Evolutionary conservation across 73 alveolate genomes (phyloP).

Genomic region (Stentor roeselii): DNA sequence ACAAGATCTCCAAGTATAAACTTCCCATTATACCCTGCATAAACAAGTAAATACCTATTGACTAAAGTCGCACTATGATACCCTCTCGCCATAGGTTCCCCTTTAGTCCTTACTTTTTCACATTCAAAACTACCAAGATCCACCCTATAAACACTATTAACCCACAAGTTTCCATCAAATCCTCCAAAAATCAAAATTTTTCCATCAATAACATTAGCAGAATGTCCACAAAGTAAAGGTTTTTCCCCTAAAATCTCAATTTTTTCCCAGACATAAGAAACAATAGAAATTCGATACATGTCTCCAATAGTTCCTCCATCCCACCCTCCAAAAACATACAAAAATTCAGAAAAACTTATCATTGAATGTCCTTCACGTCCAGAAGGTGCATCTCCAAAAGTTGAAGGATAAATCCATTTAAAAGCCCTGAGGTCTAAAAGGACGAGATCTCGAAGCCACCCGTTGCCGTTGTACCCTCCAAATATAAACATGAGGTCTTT

Average conservation of each 20-base stretch:
- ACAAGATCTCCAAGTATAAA: conserved; percentile 27
- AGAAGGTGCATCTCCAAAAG: conserved; percentile 48
- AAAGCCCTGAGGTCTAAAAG: conserved; percentile 39
- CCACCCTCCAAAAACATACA: conserved; percentile 66
- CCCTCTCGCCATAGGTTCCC: conserved; percentile 28
- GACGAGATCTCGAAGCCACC: conserved; percentile 55
- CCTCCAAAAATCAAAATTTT: conserved; percentile 65
- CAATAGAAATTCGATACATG: conserved; percentile 53
- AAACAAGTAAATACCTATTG: conserved; percentile 14
- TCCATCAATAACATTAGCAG: conserved; percentile 54
- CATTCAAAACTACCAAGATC: not conserved
- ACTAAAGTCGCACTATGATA: conserved; percentile 19
- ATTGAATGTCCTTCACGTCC: conserved; percentile 67
- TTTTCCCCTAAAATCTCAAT: conserved; percentile 42
- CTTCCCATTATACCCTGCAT: conserved; percentile 29
- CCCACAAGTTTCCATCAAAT: conserved; percentile 29
- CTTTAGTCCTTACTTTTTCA: not conserved
- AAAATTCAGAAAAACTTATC: conserved; percentile 36
- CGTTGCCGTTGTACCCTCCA: conserved; percentile 72
- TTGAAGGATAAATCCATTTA: conserved; percentile 55
- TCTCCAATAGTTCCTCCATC: conserved; percentile 62
- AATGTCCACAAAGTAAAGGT: conserved; percentile 67
- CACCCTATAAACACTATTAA: conserved; percentile 5
- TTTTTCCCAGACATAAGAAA: conserved; percentile 42
- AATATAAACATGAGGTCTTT: conserved; percentile 59